These are phyloP conservation scores for Cyberlindnera maritima DNA, from an alignment of 805 yeast species.

Conservation along the genomic window DNA sequence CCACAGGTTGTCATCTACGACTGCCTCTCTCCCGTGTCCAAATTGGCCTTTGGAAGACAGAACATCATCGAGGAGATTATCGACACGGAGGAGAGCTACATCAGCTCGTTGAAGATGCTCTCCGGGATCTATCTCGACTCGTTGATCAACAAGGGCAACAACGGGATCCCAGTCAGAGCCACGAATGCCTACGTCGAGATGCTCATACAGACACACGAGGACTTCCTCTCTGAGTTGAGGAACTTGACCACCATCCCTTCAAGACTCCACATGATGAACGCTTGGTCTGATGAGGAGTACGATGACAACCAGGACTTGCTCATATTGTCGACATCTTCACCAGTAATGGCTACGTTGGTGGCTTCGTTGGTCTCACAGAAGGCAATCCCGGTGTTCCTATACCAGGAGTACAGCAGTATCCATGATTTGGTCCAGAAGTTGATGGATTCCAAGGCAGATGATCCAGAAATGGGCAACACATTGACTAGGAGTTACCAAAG, in stretches of 20 bases:
- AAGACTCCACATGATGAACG: not conserved
- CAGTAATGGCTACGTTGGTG: constrained; percentile 25
- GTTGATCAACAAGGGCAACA: constrained; percentile 30
- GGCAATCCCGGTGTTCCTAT: constrained; percentile 29
- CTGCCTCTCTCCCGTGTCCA: constrained; percentile 18
- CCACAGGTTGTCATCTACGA: constrained; percentile 12
- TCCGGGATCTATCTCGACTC: constrained; percentile 43
- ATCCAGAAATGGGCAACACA: constrained; percentile 22
- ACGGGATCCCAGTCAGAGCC: constrained; percentile 36
- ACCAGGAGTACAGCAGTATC: constrained; percentile 34
- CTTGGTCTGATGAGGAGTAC: not conserved
- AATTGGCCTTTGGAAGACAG: constrained; percentile 22
- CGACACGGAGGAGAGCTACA: constrained; percentile 46
- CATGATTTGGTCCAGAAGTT: constrained; percentile 34
- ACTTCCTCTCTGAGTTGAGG: constrained; percentile 29
- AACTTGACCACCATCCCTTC: constrained; percentile 1
- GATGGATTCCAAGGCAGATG: constrained; percentile 30
- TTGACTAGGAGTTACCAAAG: constrained; percentile 33
- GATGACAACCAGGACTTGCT: not conserved
- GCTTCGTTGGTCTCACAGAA: constrained; percentile 22
- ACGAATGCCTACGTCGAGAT: constrained; percentile 29
- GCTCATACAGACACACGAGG: constrained; percentile 32
- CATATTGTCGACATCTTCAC: constrained; percentile 16
- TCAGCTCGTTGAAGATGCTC: constrained; percentile 42
- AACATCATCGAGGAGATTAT: constrained; percentile 44